Conservation (phyloP, 768 basidiomycete species). For the Suillus bovinus region DNA sequence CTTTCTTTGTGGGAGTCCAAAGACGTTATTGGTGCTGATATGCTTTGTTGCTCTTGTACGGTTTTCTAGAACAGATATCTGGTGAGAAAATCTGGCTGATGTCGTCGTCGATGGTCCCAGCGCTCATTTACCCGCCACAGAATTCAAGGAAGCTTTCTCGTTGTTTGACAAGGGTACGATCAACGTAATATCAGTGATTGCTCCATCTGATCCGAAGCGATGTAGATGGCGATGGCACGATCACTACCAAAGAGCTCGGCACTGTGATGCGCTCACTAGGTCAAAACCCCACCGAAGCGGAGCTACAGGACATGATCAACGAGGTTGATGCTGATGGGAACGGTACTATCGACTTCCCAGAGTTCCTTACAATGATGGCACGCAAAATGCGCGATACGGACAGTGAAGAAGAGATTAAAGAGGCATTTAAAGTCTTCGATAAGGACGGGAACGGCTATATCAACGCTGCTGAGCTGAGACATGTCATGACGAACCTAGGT, state of each 20-base stretch:
- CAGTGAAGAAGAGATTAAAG: slow-evolving; percentile 91
- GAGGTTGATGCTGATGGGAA: slow-evolving; percentile 90
- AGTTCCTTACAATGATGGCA: slow-evolving; percentile 85
- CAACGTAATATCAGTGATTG: neutral
- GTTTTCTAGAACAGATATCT: slow-evolving; percentile 80
- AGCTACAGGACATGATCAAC: slow-evolving; percentile 94
- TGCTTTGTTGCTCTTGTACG: slow-evolving; percentile 13
- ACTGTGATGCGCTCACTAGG: slow-evolving; percentile 93
- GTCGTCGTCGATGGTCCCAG: neutral
- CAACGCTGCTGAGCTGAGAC: slow-evolving; percentile 79
- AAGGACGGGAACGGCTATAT: slow-evolving; percentile 95
- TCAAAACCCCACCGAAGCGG: slow-evolving; percentile 90
- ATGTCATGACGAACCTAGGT: slow-evolving; percentile 93
- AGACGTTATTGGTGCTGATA: neutral
- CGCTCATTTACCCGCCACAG: slow-evolving; percentile 40
- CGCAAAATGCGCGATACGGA: slow-evolving; percentile 92
- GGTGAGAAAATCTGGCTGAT: slow-evolving; percentile 48
- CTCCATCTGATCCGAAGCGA: neutral
- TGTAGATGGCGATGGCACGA: slow-evolving; percentile 88
- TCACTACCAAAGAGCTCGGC: slow-evolving; percentile 87
- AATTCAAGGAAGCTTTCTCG: slow-evolving; percentile 99
- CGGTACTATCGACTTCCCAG: slow-evolving; percentile 83
- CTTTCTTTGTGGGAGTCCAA: slow-evolving; percentile 11
- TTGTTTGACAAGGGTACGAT: slow-evolving; percentile 90
- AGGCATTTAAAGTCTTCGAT: slow-evolving; percentile 97